Conservation (phyloP, 2,329 filamentous ascomycete species). For the Salinomyces thailandicus region DNA sequence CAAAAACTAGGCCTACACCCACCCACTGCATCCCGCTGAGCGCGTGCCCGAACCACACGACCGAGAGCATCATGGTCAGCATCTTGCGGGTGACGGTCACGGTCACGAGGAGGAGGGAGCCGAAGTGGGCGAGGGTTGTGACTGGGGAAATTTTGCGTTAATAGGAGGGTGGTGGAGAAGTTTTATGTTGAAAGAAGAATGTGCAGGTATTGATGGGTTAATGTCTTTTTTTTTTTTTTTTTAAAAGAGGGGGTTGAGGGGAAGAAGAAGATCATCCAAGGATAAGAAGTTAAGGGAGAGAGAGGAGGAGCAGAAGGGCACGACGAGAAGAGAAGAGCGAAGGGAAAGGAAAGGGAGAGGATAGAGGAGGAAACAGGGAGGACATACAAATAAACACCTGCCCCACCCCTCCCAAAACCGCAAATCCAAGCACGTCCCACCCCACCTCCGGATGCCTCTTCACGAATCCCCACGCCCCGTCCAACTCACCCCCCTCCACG, state of each 20-base stretch:
- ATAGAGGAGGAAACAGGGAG: not conserved
- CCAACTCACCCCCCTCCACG: slow-evolving; percentile 34
- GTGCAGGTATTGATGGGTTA: no score
- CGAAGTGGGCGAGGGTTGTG: slow-evolving; percentile 76
- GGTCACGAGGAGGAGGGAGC: slow-evolving; percentile 81
- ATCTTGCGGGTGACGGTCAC: slow-evolving; percentile 98
- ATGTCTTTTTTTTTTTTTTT: no score
- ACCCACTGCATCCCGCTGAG: slow-evolving; percentile 86
- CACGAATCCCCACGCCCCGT: no score
- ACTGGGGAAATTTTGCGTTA: slow-evolving; percentile 12
- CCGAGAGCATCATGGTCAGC: slow-evolving; percentile 96
- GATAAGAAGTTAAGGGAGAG: no score
- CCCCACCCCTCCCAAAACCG: slow-evolving; percentile 79
- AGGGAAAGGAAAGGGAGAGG: not conserved
- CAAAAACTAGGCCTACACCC: slow-evolving; percentile 86
- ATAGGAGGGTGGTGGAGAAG: not conserved
- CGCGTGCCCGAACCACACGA: slow-evolving; percentile 85
- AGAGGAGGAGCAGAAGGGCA: no score
- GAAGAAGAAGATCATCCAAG: no score
- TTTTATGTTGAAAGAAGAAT: no score
- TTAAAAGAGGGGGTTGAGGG: no score
- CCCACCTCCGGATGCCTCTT: slow-evolving; percentile 78
- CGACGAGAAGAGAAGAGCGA: no score
- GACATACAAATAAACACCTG: slow-evolving; percentile 78
- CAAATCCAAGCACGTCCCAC: slow-evolving; percentile 81